Evolutionary conservation across 805 yeast species (phyloP).

Genomic region (Ogataea degrootiae): DNA sequence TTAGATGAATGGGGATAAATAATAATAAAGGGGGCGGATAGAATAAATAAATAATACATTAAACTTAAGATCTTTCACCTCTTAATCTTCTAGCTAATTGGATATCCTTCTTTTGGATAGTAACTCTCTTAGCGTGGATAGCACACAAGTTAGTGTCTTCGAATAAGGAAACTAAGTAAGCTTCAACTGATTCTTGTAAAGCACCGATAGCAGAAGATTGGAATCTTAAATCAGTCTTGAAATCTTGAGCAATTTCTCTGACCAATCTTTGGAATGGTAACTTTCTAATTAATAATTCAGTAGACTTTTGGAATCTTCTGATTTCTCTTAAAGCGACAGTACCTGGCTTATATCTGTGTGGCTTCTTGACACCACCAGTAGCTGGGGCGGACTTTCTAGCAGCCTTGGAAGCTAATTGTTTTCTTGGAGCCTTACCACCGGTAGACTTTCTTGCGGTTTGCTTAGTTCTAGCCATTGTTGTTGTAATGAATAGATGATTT

Average conservation of each 20-base stretch:
- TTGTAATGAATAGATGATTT: slow-evolving; percentile 30
- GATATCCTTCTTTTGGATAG: slow-evolving; percentile 97
- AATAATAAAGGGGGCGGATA: slow-evolving; percentile 2
- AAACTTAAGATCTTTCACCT: slow-evolving; percentile 81
- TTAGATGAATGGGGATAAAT: slow-evolving; percentile 16
- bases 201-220: slow-evolving; percentile 98
- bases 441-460: slow-evolving; percentile 94
- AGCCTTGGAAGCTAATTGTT: slow-evolving; percentile 86
- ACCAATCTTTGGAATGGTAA: slow-evolving; percentile 97
- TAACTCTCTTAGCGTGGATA: slow-evolving; percentile 97
- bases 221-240: slow-evolving; percentile 91
- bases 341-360: slow-evolving; percentile 97
- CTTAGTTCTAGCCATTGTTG: slow-evolving; percentile 81
- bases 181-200: slow-evolving; percentile 97
- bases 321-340: slow-evolving; percentile 95
- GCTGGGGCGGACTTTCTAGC: slow-evolving; percentile 93
- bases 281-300: slow-evolving; percentile 92
- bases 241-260: slow-evolving; percentile 92
- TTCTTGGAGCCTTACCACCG: slow-evolving; percentile 96
- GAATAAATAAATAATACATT: slow-evolving; percentile 4
- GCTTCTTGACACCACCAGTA: slow-evolving; percentile 89
- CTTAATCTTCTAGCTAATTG: slow-evolving; percentile 97
- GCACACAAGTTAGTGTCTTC: slow-evolving; percentile 99
- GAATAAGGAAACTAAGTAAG: slow-evolving; percentile 90
- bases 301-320: slow-evolving; percentile 95